Evolutionary conservation across 2,329 filamentous ascomycete genomes (phyloP).

Genomic region (Macrophomina tecta): DNA sequence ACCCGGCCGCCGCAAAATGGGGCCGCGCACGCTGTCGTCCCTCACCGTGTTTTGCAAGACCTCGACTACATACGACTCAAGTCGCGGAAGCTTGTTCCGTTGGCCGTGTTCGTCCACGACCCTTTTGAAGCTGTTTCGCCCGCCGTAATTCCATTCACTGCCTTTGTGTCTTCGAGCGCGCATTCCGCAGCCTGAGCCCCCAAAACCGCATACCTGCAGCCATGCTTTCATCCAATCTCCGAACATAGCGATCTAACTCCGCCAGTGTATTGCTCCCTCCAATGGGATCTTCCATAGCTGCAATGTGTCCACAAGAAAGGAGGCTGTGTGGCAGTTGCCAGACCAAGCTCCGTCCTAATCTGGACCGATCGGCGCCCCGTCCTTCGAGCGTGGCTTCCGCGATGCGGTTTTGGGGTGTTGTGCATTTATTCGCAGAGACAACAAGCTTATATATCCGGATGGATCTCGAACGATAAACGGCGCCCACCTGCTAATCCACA

Average conservation of each 20-base stretch:
- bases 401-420: not conserved
- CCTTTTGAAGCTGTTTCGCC: not conserved
- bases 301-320: constrained; percentile 10
- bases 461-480: not conserved
- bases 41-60: constrained; percentile 2
- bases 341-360: not conserved
- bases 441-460: not conserved
- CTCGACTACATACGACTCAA: not conserved
- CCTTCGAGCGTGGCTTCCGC: not conserved
- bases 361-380: not conserved
- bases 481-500: not conserved
- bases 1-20: not conserved
- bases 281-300: not conserved
- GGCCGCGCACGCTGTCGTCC: not conserved
- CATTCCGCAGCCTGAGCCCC: not conserved
- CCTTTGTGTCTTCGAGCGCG: too few species aligned
- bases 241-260: constrained; percentile 22
- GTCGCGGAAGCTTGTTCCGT: not conserved
- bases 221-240: constrained; percentile 22
- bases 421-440: not conserved
- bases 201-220: not conserved
- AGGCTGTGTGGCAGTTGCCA: not conserved
- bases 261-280: constrained; percentile 4
- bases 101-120: not conserved
- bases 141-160: too few species aligned